Evolutionary conservation across 306 rosid species (phyloP).

Genomic region (Prunus campanulata): DNA sequence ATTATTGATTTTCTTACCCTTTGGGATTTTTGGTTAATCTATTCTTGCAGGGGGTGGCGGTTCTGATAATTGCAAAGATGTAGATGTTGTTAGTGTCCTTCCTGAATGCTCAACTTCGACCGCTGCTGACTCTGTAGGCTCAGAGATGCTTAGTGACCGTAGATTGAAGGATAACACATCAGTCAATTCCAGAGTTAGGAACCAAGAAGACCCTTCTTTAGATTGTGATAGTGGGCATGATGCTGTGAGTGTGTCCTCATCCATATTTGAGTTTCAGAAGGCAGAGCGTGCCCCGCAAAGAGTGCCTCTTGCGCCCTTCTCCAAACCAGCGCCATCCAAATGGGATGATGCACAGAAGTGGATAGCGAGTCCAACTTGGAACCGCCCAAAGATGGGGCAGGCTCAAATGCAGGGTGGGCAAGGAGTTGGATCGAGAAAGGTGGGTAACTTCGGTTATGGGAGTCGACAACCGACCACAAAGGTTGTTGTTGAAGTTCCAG

Average conservation of each 20-base stretch:
- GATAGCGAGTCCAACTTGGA: conserved; percentile 88
- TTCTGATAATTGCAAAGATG: conserved; percentile 79
- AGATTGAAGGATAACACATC: conserved; percentile 41
- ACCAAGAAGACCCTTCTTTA: conserved; percentile 51
- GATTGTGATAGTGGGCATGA: conserved; percentile 65
- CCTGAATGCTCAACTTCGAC: conserved; percentile 57
- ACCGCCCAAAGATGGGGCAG: conserved; percentile 62
- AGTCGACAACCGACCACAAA: conserved; percentile 67
- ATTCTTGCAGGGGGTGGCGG: conserved; percentile 54
- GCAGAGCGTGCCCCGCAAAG: conserved; percentile 70
- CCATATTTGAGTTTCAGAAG: conserved; percentile 86
- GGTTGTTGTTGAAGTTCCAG: conserved; percentile 83
- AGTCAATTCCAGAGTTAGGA: conserved; percentile 44
- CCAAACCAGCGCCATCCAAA: conserved; percentile 91
- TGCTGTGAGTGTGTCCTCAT: conserved; percentile 42
- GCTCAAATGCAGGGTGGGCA: conserved; percentile 57
- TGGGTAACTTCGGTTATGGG: conserved; percentile 44
- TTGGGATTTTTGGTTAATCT: conserved; percentile 10
- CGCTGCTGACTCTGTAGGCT: conserved; percentile 32
- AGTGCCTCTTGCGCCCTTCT: conserved; percentile 68
- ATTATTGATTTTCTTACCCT: neutral
- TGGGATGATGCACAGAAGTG: conserved; percentile 99
- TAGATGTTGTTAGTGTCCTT: conserved; percentile 78
- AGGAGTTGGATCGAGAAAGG: conserved; percentile 50
- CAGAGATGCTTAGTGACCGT: conserved; percentile 45